Evolutionary conservation across 306 rosid genomes (phyloP), one percentile per base, ranked within the genome.

Genomic region (Hippophae gyantsensis): DNA sequence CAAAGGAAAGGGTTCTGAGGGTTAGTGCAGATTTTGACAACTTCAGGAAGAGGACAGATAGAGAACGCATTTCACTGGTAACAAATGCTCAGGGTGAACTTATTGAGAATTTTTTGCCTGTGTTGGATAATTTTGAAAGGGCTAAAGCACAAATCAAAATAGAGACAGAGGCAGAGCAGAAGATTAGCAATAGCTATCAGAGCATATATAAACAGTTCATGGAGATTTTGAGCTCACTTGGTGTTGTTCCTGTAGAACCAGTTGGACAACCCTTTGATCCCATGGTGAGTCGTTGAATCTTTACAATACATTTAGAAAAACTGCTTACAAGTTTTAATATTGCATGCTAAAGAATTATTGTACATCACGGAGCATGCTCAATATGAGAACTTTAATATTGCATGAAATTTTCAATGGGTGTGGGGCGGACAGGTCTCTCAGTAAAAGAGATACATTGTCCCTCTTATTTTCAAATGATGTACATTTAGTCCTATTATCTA

Each of bases 21-120:
- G 87, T 90, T 65, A 75, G 92, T 79, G 98, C 98, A 6, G 98
- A 90, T 68, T 90, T 90, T 63, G 98, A 90, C 66, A 90, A 90
- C 83, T 90, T 85, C 60, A 80, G 98, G 74, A 90, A 87, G 79
- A 87, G 98, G 80, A 85, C 96, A 3, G 98, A 90, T 50, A 81
- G 89, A 72, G 98, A 90, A 60, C 94, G 96, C 57, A 73, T 73
- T 69, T 87, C 96, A 23, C 68, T 85, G 62, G 89, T 87, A 52
- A 75, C 83, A 62, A 90, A 90, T 79, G 95, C 95, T 67, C 89
- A 90, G 69, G 98, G 96, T 40, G 96, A 87, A 79, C 84, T 90
- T 55, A 82, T 85, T 60, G 98, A 90, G 83, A 83, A 82, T 68
- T 74, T 90, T 62, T 81, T 90, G 67, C 52, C 79, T 13, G 87